Conservation (phyloP, 116 monocot genomes). For the Posidonia oceanica region DNA sequence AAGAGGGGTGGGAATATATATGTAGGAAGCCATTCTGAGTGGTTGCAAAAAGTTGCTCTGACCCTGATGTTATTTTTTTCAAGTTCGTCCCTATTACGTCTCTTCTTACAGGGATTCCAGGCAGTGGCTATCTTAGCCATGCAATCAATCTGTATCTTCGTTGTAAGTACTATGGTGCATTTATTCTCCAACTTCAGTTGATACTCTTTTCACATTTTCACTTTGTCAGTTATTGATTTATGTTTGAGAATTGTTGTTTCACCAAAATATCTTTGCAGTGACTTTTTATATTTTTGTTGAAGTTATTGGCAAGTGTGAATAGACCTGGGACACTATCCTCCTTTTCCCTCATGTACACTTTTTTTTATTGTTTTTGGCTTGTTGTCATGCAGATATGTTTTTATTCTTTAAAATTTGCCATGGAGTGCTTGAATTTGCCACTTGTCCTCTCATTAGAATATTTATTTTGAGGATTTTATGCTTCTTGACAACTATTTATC, state of each 20-base stretch:
- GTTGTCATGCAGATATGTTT: not conserved
- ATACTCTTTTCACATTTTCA: too few relatives aligned
- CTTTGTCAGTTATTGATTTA: too few relatives aligned
- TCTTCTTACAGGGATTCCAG: constrained; percentile 82
- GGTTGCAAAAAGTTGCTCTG: constrained; percentile 74
- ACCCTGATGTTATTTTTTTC: constrained; percentile 76
- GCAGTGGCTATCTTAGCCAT: constrained; percentile 97
- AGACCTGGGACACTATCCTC: too few relatives aligned
- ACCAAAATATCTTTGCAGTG: too few relatives aligned
- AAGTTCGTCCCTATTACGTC: constrained; percentile 96
- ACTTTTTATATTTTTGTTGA: too few relatives aligned
- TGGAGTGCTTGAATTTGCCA: not conserved
- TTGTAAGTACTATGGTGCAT: constrained; percentile 41
- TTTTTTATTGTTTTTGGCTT: too few relatives aligned
- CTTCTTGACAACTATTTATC: not conserved
- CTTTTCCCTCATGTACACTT: too few relatives aligned
- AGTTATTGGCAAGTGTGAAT: too few relatives aligned
- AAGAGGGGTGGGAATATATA: constrained; percentile 75
- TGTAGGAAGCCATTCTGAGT: constrained; percentile 49
- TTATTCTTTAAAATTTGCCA: not conserved
- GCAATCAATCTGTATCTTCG: constrained; percentile 97
- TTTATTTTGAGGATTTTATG: not conserved
- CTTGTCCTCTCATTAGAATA: not conserved
- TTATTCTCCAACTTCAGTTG: not conserved
- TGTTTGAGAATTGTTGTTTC: too few relatives aligned